Percentiles rank a stretch among this genome's conserved stretches.
These are phyloP conservation scores for Curvularia eragrostidis DNA, from an alignment of 2,329 filamentous ascomycete species.

Conservation along the genomic window DNA sequence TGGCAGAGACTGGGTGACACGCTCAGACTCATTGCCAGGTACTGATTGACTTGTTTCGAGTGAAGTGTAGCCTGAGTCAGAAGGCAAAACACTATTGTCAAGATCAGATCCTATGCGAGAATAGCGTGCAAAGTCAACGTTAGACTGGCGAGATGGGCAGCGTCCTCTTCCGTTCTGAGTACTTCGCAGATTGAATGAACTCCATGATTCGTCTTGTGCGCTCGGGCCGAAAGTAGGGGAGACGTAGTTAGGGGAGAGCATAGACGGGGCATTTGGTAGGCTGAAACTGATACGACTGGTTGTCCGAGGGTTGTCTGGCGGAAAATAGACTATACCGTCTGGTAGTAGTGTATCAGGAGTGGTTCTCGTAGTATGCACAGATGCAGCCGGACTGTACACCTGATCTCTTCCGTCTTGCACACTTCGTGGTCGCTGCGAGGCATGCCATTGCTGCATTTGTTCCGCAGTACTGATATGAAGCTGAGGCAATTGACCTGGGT, in stretches of 20 bases:
- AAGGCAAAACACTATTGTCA: slow-evolving; percentile 23
- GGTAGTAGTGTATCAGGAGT: slow-evolving; percentile 14
- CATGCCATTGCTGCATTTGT: slow-evolving; percentile 29
- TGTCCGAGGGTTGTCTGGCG: slow-evolving; percentile 9
- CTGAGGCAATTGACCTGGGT: slow-evolving; percentile 19
- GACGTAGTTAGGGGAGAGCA: slow-evolving; percentile 22
- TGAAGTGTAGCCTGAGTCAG: slow-evolving; percentile 47
- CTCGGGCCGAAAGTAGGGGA: slow-evolving; percentile 18
- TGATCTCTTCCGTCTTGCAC: slow-evolving; percentile 16
- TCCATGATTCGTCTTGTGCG: slow-evolving; percentile 39
- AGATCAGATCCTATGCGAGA: slow-evolving; percentile 33
- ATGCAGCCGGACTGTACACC: slow-evolving; percentile 28
- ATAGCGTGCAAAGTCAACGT: slow-evolving; percentile 25
- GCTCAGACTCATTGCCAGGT: slow-evolving; percentile 38
- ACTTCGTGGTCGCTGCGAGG: slow-evolving; percentile 17
- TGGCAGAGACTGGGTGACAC: slow-evolving; percentile 30
- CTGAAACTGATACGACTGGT: slow-evolving; percentile 15
- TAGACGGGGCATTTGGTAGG: slow-evolving; percentile 17
- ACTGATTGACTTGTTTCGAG: slow-evolving; percentile 37
- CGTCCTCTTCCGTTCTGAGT: slow-evolving; percentile 8
- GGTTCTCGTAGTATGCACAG: slow-evolving; percentile 21
- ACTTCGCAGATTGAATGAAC: slow-evolving; percentile 27
- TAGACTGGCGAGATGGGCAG: slow-evolving; percentile 14
- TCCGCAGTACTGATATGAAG: slow-evolving; percentile 14
- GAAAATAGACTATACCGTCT: slow-evolving; percentile 13